phyloP scores from a whole-genome alignment of 129 eudicot species.

The Solidago caesia region DNA sequence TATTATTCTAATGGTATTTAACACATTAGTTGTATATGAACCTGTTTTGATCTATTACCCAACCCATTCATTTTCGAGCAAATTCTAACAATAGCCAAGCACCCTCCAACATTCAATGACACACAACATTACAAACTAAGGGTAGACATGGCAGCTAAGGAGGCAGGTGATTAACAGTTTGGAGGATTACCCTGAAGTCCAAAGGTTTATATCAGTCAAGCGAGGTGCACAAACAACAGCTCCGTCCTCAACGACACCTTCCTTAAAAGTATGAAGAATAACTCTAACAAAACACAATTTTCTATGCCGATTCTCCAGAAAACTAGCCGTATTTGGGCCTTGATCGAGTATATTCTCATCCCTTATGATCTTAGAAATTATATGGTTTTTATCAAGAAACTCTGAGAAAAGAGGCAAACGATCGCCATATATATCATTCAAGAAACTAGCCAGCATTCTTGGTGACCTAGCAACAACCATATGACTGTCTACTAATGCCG shows the following conservation, averaged over 20 bases:
- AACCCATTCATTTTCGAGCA: not conserved
- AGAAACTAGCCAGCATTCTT: slow-evolving; percentile 33
- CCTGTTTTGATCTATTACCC: not conserved
- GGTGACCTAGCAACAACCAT: slow-evolving; percentile 70
- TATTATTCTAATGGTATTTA: not conserved
- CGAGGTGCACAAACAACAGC: slow-evolving; percentile 88
- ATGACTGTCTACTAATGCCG: slow-evolving; percentile 6
- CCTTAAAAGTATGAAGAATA: slow-evolving; percentile 65
- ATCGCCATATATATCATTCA: slow-evolving; percentile 36
- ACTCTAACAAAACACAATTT: slow-evolving; percentile 63
- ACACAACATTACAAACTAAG: not conserved
- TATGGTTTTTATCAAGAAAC: slow-evolving; percentile 21
- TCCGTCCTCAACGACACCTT: slow-evolving; percentile 88
- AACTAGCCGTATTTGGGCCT: slow-evolving; percentile 16
- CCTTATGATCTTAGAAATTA: slow-evolving; percentile 44
- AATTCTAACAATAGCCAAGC: not conserved
- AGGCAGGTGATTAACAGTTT: not conserved
- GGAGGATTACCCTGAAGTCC: slow-evolving; percentile 55
- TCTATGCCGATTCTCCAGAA: slow-evolving; percentile 23
- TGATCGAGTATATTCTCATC: slow-evolving; percentile 44
- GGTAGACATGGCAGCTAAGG: not conserved
- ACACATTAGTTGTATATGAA: not conserved
- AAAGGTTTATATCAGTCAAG: slow-evolving; percentile 49
- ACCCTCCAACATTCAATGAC: not conserved
- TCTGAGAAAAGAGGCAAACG: slow-evolving; percentile 49